Evolutionary conservation across 2,329 filamentous ascomycete species (phyloP).

Genomic region (Diaporthe destruens): DNA sequence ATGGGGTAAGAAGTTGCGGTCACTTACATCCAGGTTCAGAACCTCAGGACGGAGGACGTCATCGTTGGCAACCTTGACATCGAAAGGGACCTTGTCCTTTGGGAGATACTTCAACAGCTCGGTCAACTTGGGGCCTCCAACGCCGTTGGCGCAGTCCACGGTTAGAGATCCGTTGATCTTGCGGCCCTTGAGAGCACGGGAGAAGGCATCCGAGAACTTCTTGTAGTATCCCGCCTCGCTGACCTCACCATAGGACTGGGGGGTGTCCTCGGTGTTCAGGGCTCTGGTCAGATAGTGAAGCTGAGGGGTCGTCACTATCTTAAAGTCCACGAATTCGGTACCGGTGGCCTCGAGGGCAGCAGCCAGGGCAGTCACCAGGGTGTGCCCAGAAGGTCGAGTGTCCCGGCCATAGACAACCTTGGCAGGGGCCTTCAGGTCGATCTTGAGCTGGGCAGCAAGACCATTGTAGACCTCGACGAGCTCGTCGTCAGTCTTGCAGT

Average conservation of each 20-base stretch:
- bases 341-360: slow-evolving; percentile 83
- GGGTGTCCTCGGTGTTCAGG: slow-evolving; percentile 90
- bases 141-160: slow-evolving; percentile 96
- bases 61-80: slow-evolving; percentile 92
- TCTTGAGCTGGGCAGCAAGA: slow-evolving; percentile 80
- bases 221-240: slow-evolving; percentile 95
- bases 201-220: slow-evolving; percentile 89
- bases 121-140: slow-evolving; percentile 90
- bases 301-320: slow-evolving; percentile 95
- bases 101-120: slow-evolving; percentile 89
- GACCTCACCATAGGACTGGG: slow-evolving; percentile 87
- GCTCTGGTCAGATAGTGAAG: slow-evolving; percentile 96
- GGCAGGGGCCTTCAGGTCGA: slow-evolving; percentile 77
- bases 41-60: slow-evolving; percentile 90
- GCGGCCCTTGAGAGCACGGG: slow-evolving; percentile 81
- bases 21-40: slow-evolving; percentile 85
- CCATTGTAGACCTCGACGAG: slow-evolving; percentile 82
- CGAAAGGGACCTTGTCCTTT: slow-evolving; percentile 75
- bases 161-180: slow-evolving; percentile 81
- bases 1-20: neutral
- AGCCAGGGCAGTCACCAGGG: slow-evolving; percentile 81
- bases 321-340: slow-evolving; percentile 84
- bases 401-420: slow-evolving; percentile 92
- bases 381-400: slow-evolving; percentile 91
- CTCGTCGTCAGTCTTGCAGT: slow-evolving; percentile 80